phyloP scores from a whole-genome alignment of 768 basidiomycete species.

The Psilocybe sp. region DNA sequence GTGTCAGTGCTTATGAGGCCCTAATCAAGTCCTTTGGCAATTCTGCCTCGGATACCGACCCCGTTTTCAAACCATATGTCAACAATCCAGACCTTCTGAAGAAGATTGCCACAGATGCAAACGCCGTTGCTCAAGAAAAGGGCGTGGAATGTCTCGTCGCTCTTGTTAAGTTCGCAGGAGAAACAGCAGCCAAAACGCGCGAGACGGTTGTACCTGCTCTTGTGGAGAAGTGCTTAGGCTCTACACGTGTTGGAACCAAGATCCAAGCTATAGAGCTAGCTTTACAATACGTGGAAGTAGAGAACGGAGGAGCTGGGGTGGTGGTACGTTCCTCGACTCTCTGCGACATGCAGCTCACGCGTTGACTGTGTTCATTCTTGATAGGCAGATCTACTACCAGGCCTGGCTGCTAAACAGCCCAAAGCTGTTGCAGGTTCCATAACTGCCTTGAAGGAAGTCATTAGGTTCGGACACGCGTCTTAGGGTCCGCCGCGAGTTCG shows the following conservation, averaged over 20 bases:
- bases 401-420: conserved; percentile 89
- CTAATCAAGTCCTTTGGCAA: conserved; percentile 85
- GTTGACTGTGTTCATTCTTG: conserved; percentile 21
- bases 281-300: conserved; percentile 90
- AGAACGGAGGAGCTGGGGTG: conserved; percentile 83
- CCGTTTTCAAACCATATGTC: conserved; percentile 88
- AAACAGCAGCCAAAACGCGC: conserved; percentile 78
- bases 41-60: conserved; percentile 90
- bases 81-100: conserved; percentile 76
- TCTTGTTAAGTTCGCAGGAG: conserved; percentile 89
- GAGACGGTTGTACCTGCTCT: conserved; percentile 83
- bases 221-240: conserved; percentile 95
- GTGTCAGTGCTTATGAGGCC: conserved; percentile 87
- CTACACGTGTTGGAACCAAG: conserved; percentile 87
- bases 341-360: conserved; percentile 18
- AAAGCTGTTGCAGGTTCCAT: conserved; percentile 86
- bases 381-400: conserved; percentile 78
- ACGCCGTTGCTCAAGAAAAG: conserved; percentile 98
- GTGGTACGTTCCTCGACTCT: conserved; percentile 62
- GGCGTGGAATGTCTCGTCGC: conserved; percentile 86
- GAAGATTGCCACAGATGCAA: conserved; percentile 86
- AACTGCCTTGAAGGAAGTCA: conserved; percentile 74
- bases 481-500: neutral
- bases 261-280: conserved; percentile 81
- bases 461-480: conserved; percentile 54